phyloP scores from a whole-genome alignment of 2,329 filamentous ascomycete species.

The Neophaeococcomyces mojaviensis region DNA sequence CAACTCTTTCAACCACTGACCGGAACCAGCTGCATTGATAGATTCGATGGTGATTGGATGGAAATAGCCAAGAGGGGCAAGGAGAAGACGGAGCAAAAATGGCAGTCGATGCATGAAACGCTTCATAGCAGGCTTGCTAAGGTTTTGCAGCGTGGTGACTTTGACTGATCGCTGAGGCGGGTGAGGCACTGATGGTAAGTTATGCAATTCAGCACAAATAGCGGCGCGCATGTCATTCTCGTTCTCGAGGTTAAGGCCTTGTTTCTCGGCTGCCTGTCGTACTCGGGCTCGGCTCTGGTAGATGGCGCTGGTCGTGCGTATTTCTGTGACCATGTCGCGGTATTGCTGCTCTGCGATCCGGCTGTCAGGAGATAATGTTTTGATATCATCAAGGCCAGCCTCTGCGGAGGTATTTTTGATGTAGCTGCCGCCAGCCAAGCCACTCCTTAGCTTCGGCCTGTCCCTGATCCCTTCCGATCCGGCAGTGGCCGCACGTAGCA shows the following conservation, averaged over 20 bases:
- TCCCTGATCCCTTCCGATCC: constrained; percentile 11
- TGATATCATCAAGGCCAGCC: constrained; percentile 34
- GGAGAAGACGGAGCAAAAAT: constrained; percentile 41
- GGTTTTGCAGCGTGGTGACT: constrained; percentile 42
- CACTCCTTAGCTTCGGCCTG: constrained; percentile 21
- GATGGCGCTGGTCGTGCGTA: constrained; percentile 33
- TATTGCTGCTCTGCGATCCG: constrained; percentile 38
- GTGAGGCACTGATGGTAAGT: constrained; percentile 42
- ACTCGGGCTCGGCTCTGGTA: constrained; percentile 27
- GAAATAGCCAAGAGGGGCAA: constrained; percentile 45
- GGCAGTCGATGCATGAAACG: constrained; percentile 44
- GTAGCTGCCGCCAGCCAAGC: constrained; percentile 33
- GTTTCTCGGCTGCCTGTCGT: constrained; percentile 22
- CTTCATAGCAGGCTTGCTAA: constrained; percentile 34
- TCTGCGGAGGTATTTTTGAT: constrained; percentile 31
- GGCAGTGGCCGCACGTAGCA: constrained; percentile 36
- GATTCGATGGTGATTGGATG: constrained; percentile 46
- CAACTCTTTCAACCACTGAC: constrained; percentile 42
- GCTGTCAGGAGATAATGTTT: constrained; percentile 39
- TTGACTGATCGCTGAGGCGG: constrained; percentile 43
- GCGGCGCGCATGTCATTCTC: constrained; percentile 42
- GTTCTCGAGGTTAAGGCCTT: constrained; percentile 30
- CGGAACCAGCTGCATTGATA: constrained; percentile 44
- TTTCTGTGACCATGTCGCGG: constrained; percentile 33
- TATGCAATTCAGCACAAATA: constrained; percentile 43